Percentiles rank a stretch among this genome's conserved stretches.
Conservation (phyloP, 208 protist genomes). For the Acanthamoeba healyi region DNA sequence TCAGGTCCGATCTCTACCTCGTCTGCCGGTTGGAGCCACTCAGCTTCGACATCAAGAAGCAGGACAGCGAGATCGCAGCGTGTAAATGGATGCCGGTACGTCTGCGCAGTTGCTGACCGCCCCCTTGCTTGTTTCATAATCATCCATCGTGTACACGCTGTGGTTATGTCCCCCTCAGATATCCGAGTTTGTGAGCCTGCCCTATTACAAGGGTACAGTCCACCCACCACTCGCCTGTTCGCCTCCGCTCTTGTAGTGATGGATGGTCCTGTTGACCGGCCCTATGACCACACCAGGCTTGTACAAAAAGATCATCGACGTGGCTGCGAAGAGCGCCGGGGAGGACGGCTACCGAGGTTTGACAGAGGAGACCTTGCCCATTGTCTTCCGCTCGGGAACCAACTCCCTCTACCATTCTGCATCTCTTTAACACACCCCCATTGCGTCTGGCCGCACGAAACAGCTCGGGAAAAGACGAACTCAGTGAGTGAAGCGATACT, state of each 20-base stretch:
- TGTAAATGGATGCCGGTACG: slow-evolving; percentile 74
- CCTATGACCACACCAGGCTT: neutral
- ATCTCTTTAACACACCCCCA: neutral
- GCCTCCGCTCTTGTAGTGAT: no score
- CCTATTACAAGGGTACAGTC: slow-evolving; percentile 56
- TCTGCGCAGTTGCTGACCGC: no score
- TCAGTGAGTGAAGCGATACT: no score
- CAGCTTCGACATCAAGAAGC: slow-evolving; percentile 64
- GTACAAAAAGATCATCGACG: slow-evolving; percentile 65
- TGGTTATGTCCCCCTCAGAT: neutral
- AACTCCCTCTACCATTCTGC: slow-evolving; percentile 53
- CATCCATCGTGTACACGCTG: neutral
- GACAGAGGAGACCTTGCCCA: neutral
- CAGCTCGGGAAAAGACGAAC: no score
- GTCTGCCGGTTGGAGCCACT: slow-evolving; percentile 66
- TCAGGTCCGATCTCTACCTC: slow-evolving; percentile 64
- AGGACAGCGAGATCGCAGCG: slow-evolving; percentile 63
- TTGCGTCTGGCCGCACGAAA: no score
- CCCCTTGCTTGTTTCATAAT: neutral
- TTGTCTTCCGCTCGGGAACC: slow-evolving; percentile 32
- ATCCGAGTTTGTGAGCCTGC: slow-evolving; percentile 51
- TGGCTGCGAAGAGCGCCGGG: slow-evolving; percentile 28
- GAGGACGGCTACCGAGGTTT: neutral
- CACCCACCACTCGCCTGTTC: no score
- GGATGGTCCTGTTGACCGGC: neutral